Conservation (phyloP, 2,329 filamentous ascomycete genomes). For the Didymella keratinophila region DNA sequence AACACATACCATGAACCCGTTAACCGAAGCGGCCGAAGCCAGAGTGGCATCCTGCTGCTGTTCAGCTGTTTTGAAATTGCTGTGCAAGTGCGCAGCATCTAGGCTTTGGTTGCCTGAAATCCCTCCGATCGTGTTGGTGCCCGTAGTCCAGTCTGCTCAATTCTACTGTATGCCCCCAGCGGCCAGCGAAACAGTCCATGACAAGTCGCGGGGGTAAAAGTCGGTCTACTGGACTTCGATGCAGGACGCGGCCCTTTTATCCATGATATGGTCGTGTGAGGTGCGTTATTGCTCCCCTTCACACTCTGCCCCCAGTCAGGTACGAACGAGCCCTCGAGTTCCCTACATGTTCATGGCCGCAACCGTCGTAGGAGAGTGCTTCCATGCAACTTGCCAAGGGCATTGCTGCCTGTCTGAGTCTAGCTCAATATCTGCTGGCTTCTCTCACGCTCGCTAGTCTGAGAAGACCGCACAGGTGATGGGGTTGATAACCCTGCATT, state of each 20-base stretch:
- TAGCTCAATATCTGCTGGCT: constrained; percentile 37
- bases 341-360: constrained; percentile 29
- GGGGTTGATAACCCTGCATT: constrained; percentile 33
- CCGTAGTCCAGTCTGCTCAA: not conserved
- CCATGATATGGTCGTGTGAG: not conserved
- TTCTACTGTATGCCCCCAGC: not conserved
- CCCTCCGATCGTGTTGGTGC: not conserved
- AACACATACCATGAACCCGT: constrained; percentile 24
- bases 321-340: constrained; percentile 19
- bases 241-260: not conserved
- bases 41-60: constrained; percentile 6
- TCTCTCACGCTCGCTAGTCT: constrained; percentile 37
- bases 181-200: not conserved
- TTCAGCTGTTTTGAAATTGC: constrained; percentile 3
- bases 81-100: not conserved
- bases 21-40: constrained; percentile 1
- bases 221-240: not conserved
- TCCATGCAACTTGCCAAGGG: constrained; percentile 38
- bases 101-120: too few species aligned
- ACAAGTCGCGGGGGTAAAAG: not conserved
- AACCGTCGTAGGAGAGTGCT: constrained; percentile 26
- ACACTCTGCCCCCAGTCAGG: constrained; percentile 13
- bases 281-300: not conserved
- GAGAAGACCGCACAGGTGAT: constrained; percentile 37
- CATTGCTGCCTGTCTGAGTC: constrained; percentile 35